These are phyloP conservation scores for Diaporthe sp. DNA, from an alignment of 2,329 filamentous ascomycete genomes.

Conservation along the genomic window DNA sequence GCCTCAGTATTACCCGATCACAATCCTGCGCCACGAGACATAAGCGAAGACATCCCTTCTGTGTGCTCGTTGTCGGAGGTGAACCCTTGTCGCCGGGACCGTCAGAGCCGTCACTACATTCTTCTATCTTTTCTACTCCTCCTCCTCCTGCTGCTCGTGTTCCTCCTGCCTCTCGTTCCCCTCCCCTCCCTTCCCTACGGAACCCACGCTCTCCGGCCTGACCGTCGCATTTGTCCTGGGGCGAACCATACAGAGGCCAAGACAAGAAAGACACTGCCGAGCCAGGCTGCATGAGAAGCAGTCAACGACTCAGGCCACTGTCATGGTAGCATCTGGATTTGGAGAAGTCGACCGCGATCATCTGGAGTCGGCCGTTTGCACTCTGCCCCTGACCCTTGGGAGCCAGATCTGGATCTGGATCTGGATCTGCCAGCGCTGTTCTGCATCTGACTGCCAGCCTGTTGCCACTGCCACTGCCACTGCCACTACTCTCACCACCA, in stretches of 20 bases:
- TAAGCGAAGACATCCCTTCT: constrained; percentile 30
- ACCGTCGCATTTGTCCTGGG: constrained; percentile 8
- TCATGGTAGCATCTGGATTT: constrained; percentile 33
- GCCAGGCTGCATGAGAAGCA: constrained; percentile 21
- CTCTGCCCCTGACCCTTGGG: constrained; percentile 31
- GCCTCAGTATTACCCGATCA: constrained; percentile 23
- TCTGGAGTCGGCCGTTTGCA: constrained; percentile 31
- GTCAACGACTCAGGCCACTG: constrained; percentile 14
- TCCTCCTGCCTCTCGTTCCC: neutral
- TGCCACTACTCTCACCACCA: neutral
- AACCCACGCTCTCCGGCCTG: constrained; percentile 2
- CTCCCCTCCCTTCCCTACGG: neutral
- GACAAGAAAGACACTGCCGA: neutral
- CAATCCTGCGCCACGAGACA: constrained; percentile 25
- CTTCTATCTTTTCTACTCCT: neutral
- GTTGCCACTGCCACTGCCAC: neutral
- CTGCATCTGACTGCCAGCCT: constrained; percentile 25
- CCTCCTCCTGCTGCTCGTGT: neutral
- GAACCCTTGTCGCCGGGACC: constrained; percentile 1
- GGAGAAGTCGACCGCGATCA: constrained; percentile 20
- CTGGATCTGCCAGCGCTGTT: constrained; percentile 9
- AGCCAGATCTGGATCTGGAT: constrained; percentile 27
- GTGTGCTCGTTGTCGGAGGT: neutral
- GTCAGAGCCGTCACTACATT: constrained; percentile 11
- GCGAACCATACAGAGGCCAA: neutral